Evolutionary conservation across 768 basidiomycete genomes (phyloP).

Genomic region (Infundibulicybe gibba): DNA sequence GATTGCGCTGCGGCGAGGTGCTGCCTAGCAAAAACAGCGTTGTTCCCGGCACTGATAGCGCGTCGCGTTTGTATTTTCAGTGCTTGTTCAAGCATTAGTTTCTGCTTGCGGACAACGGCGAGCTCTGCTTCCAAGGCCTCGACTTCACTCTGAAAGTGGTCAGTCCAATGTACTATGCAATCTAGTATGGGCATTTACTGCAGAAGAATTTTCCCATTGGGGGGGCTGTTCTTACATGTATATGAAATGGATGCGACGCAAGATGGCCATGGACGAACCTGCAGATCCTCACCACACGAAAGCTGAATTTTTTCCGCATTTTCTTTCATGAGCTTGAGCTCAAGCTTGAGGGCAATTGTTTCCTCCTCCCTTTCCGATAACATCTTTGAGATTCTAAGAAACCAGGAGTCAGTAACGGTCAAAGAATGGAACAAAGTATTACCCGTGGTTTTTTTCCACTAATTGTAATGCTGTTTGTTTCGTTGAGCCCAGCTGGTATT

Average conservation of each 20-base stretch:
- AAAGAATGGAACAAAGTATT: too few relatives aligned
- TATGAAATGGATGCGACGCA: slow-evolving; percentile 6
- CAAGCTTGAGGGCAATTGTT: too few relatives aligned
- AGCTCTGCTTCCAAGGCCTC: slow-evolving; percentile 33
- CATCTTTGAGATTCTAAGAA: too few relatives aligned
- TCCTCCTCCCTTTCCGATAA: too few relatives aligned
- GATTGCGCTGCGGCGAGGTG: slow-evolving; percentile 9
- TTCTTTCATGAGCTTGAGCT: too few relatives aligned
- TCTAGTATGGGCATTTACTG: slow-evolving; percentile 23
- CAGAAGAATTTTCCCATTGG: slow-evolving; percentile 27
- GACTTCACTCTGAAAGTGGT: slow-evolving; percentile 12
- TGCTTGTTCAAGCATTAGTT: slow-evolving; percentile 23
- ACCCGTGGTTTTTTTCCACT: too few relatives aligned
- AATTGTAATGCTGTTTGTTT: too few relatives aligned
- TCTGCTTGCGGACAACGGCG: slow-evolving; percentile 37
- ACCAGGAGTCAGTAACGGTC: too few relatives aligned
- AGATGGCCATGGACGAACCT: slow-evolving; percentile 18
- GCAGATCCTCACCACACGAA: slow-evolving; percentile 37
- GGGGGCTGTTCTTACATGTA: slow-evolving; percentile 32
- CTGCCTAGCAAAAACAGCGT: slow-evolving; percentile 13
- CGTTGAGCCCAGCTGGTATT: too few relatives aligned
- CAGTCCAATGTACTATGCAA: not conserved
- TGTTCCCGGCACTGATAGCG: slow-evolving; percentile 21
- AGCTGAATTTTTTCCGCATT: too few relatives aligned
- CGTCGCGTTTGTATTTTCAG: slow-evolving; percentile 21